Evolutionary conservation across 2,329 filamentous ascomycete species (phyloP).

Genomic region (Penicillium occitanis): DNA sequence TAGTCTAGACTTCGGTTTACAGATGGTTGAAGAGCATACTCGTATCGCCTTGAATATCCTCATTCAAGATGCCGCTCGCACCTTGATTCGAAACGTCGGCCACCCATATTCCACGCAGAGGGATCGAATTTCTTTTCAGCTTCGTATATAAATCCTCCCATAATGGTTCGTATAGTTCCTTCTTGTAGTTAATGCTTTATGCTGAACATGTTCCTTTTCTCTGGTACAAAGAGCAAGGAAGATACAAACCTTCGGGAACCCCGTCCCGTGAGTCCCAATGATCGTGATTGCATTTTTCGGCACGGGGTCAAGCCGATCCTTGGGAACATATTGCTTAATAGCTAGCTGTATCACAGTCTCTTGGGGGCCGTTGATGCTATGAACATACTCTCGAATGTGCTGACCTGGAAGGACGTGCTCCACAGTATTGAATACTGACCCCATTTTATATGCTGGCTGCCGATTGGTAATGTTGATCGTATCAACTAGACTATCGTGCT

Average conservation of each 20-base stretch:
- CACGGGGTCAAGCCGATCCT: conserved; percentile 42
- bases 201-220: too few species aligned
- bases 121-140: conserved; percentile 56
- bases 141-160: conserved; percentile 71
- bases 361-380: conserved; percentile 37
- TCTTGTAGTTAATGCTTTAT: not conserved
- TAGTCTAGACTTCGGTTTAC: not conserved
- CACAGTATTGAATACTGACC: not conserved
- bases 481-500: not conserved
- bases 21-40: conserved; percentile 17
- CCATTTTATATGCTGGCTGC: not conserved
- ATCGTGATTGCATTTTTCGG: conserved; percentile 34
- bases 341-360: conserved; percentile 52
- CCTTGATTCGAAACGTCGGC: conserved; percentile 78
- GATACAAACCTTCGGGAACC: not conserved
- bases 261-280: not conserved
- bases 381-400: conserved; percentile 53
- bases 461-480: not conserved
- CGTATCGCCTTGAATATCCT: conserved; percentile 70
- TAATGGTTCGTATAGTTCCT: conserved; percentile 82
- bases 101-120: conserved; percentile 76
- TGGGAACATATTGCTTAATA: conserved; percentile 59
- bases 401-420: conserved; percentile 51
- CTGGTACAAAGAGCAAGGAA: too few species aligned
- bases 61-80: conserved; percentile 70